These are phyloP conservation scores for Acrodontium crateriforme DNA, from an alignment of 2,329 filamentous ascomycete genomes.

Conservation along the genomic window DNA sequence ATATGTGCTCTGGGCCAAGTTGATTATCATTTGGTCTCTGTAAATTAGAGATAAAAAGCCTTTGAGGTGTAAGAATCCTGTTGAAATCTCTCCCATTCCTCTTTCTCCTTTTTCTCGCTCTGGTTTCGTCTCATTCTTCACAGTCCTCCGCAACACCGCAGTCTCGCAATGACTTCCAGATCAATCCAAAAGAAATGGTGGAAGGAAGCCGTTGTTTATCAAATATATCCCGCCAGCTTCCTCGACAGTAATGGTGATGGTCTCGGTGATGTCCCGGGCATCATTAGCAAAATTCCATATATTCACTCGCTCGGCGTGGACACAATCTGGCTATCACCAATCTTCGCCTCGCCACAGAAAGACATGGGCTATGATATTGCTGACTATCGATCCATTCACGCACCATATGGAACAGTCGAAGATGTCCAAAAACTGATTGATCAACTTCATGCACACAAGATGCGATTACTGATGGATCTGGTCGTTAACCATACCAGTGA, in stretches of 20 bases:
- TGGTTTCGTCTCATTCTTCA: too few relatives aligned
- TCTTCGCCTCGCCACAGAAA: slow-evolving; percentile 45
- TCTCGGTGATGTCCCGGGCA: slow-evolving; percentile 49
- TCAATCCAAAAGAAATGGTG: slow-evolving; percentile 29
- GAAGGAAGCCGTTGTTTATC: slow-evolving; percentile 32
- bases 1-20: too few relatives aligned
- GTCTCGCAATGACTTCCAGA: neutral
- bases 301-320: slow-evolving; percentile 47
- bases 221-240: slow-evolving; percentile 34
- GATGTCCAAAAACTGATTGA: slow-evolving; percentile 51
- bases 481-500: slow-evolving; percentile 68
- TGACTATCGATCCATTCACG: slow-evolving; percentile 52
- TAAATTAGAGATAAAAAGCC: too few relatives aligned
- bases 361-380: slow-evolving; percentile 61
- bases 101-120: too few relatives aligned
- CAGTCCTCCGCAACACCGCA: too few relatives aligned
- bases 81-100: slow-evolving; percentile 38
- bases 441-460: slow-evolving; percentile 46
- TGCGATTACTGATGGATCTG: slow-evolving; percentile 60
- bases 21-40: too few relatives aligned
- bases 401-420: slow-evolving; percentile 50
- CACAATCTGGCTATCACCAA: slow-evolving; percentile 53
- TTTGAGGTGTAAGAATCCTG: too few relatives aligned
- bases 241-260: slow-evolving; percentile 44
- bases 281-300: slow-evolving; percentile 49